Evolutionary conservation across 345 rosid species (phyloP).

Genomic region (Clarkia xantiana): DNA sequence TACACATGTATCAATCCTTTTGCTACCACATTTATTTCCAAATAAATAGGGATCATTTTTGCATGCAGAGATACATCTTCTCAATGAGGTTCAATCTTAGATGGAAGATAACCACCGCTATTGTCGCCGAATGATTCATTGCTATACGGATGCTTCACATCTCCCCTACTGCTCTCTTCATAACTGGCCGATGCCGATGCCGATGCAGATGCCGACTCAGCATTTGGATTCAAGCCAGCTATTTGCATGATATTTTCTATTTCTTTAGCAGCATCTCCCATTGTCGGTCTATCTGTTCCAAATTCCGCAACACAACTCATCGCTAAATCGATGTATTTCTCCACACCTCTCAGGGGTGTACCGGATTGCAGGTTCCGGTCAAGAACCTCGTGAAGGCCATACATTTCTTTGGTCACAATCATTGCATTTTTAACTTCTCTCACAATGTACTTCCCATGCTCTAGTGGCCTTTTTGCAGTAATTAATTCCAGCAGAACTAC

Average conservation of each 20-base stretch:
- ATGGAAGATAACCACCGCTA: constrained; percentile 26
- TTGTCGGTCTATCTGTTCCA: constrained; percentile 47
- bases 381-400: constrained; percentile 47
- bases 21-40: no score
- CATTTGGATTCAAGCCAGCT: constrained; percentile 45
- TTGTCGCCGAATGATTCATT: constrained; percentile 21
- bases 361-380: constrained; percentile 44
- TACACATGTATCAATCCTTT: no score
- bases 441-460: constrained; percentile 72
- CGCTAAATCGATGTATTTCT: constrained; percentile 48
- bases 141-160: constrained; percentile 25
- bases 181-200: constrained; percentile 39
- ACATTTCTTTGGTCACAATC: constrained; percentile 40
- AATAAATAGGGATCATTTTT: neutral
- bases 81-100: constrained; percentile 36
- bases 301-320: constrained; percentile 50
- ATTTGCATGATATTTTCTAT: constrained; percentile 53
- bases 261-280: constrained; percentile 66
- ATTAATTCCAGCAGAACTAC: constrained; percentile 67
- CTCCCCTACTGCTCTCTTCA: constrained; percentile 19
- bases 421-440: constrained; percentile 49
- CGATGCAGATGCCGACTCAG: constrained; percentile 42
- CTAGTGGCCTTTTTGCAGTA: constrained; percentile 60
- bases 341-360: constrained; percentile 38
- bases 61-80: neutral